Percentiles rank a stretch among this genome's conserved stretches.
Evolutionary conservation across 2,329 filamentous ascomycete species (phyloP).

Genomic region (Pseudocercospora musae): DNA sequence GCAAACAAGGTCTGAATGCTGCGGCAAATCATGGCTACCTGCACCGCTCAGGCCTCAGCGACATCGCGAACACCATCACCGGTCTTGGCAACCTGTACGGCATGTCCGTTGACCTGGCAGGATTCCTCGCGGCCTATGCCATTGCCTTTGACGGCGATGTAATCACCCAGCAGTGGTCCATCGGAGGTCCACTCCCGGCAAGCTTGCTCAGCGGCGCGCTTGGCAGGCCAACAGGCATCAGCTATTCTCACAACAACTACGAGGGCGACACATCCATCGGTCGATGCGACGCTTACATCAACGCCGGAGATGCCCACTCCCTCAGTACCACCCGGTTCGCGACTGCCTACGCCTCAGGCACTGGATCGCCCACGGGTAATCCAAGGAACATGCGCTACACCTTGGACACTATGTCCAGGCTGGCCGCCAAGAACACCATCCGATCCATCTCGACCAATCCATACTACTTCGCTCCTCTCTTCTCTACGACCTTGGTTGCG

Average conservation of each 20-base stretch:
- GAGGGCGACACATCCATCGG: slow-evolving; percentile 34
- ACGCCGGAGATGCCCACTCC: slow-evolving; percentile 19
- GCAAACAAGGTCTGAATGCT: slow-evolving; percentile 23
- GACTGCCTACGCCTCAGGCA: slow-evolving; percentile 15
- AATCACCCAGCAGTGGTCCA: slow-evolving; percentile 24
- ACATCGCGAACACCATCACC: slow-evolving; percentile 27
- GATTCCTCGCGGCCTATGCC: slow-evolving; percentile 32
- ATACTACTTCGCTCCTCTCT: slow-evolving; percentile 32
- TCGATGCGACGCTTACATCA: slow-evolving; percentile 31
- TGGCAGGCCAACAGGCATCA: slow-evolving; percentile 22
- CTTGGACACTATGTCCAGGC: slow-evolving; percentile 18
- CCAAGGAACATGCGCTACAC: slow-evolving; percentile 16
- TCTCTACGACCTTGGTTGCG: slow-evolving; percentile 24
- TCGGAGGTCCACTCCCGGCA: slow-evolving; percentile 25
- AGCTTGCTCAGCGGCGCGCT: slow-evolving; percentile 11
- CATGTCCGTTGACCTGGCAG: slow-evolving; percentile 11
- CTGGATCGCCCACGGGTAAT: not conserved
- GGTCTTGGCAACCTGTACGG: slow-evolving; percentile 18
- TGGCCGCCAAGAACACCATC: slow-evolving; percentile 14
- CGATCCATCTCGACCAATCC: slow-evolving; percentile 32
- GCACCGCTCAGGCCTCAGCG: slow-evolving; percentile 19
- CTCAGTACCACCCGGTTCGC: slow-evolving; percentile 19
- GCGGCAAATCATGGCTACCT: slow-evolving; percentile 24
- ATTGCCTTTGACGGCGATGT: slow-evolving; percentile 21
- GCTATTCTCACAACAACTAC: slow-evolving; percentile 35